A percentile compares a stretch with the other conserved stretches of the same genome.
phyloP scores from a whole-genome alignment of 2,329 filamentous ascomycete species.

The Penicillium sp. region DNA sequence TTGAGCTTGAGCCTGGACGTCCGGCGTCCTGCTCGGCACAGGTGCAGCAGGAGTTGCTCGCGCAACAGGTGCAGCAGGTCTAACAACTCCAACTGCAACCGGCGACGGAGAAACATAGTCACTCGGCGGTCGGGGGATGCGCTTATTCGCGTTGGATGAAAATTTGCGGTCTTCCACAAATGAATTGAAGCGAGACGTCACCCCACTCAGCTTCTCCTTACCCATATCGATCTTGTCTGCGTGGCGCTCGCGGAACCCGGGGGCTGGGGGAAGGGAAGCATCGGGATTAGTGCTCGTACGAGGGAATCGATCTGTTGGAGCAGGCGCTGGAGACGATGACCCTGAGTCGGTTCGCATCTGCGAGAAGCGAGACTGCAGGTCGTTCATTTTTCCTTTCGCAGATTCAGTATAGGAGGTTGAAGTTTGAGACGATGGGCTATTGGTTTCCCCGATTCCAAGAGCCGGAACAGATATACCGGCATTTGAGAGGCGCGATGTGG shows the following conservation, averaged over 20 bases:
- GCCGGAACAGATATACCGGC: slow-evolving; percentile 77
- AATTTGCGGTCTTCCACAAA: slow-evolving; percentile 43
- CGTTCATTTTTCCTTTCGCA: slow-evolving; percentile 52
- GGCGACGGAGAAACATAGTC: not conserved
- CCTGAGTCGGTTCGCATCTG: slow-evolving; percentile 47
- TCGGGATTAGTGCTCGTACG: slow-evolving; percentile 60
- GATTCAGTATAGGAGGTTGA: slow-evolving; percentile 5
- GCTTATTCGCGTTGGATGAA: slow-evolving; percentile 23
- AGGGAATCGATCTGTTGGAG: slow-evolving; percentile 47
- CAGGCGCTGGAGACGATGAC: slow-evolving; percentile 22
- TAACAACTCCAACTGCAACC: slow-evolving; percentile 7
- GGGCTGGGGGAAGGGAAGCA: slow-evolving; percentile 52
- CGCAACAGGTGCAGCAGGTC: slow-evolving; percentile 20
- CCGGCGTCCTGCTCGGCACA: not conserved
- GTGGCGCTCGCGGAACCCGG: slow-evolving; percentile 60
- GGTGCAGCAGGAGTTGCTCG: slow-evolving; percentile 25
- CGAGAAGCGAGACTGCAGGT: slow-evolving; percentile 67
- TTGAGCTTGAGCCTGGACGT: slow-evolving; percentile 17
- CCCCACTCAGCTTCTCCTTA: slow-evolving; percentile 53
- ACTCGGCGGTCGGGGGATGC: slow-evolving; percentile 26
- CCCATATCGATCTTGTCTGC: slow-evolving; percentile 64
- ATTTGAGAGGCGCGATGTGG: slow-evolving; percentile 64
- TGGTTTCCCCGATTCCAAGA: slow-evolving; percentile 63
- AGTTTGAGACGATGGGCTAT: slow-evolving; percentile 28
- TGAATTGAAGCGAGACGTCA: slow-evolving; percentile 44